Percentiles rank a stretch among this genome's conserved stretches.
Conservation (phyloP, 345 rosid species). For the Euclidium syriacum region DNA sequence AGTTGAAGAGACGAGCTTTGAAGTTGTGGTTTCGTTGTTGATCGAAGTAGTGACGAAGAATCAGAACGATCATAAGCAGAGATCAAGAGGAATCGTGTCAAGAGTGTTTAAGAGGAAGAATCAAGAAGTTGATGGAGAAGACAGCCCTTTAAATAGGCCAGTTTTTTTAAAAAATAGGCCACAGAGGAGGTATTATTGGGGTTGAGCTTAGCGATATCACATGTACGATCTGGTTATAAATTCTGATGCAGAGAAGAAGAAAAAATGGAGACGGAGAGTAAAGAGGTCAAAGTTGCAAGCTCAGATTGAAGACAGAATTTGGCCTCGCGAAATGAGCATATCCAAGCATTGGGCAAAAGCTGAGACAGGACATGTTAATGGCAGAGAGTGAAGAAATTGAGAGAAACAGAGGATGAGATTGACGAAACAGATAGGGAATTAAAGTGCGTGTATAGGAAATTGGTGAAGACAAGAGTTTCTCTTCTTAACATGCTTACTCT, state of each 20-base stretch:
- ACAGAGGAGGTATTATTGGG: no score
- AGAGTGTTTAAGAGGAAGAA: slow-evolving; percentile 25
- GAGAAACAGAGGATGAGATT: slow-evolving; percentile 32
- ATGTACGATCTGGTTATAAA: no score
- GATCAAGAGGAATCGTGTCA: background rate
- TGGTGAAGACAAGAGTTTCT: slow-evolving; percentile 44
- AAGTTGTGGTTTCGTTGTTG: slow-evolving; percentile 29
- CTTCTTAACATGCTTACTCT: slow-evolving; percentile 36
- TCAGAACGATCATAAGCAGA: background rate
- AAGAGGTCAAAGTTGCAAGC: no score
- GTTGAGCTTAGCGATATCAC: no score
- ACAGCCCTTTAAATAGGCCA: no score
- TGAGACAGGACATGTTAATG: no score
- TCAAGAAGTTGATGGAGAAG: slow-evolving; percentile 10
- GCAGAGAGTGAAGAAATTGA: slow-evolving; percentile 28
- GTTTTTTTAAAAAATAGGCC: no score
- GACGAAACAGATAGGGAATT: slow-evolving; percentile 35
- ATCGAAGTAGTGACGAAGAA: background rate
- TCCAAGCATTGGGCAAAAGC: no score
- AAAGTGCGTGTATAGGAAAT: slow-evolving; percentile 36
- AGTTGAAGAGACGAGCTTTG: slow-evolving; percentile 28
- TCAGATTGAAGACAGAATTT: no score
- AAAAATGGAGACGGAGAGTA: no score
- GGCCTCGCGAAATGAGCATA: no score
- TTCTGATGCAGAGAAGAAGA: no score